Base-by-base conservation (phyloP, 2,329 filamentous ascomycete species). In the Periconia sp. region DNA sequence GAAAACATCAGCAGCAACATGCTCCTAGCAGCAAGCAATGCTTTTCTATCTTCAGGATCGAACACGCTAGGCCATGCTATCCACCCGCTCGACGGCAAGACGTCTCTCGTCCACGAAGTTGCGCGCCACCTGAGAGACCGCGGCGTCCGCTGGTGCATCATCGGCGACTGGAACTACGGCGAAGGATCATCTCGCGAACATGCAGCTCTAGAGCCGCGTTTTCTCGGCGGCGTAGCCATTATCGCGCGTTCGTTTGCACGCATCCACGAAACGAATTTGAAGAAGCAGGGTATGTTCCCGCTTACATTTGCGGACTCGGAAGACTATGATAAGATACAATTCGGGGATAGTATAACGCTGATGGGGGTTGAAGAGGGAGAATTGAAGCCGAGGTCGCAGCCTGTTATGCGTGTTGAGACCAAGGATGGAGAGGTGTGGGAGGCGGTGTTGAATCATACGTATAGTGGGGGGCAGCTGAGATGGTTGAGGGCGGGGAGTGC, bases 1-100 rank as follows among this genome's bases (percentile, higher is more conserved):
- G 68, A 70, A 24, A 71, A 71, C 28, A 72, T 72, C 36, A 63
- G 58, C 47, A 63, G 70, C 49, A 71, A 71, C 46, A 59, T 67
- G 41, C 60, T 71, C 6, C 56, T 66, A 19, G 70, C 54, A 13
- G 70, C 51, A 5, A 13, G 40, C 8, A 72, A 70, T 36, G 60
- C 51, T 11, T 64, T 67, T 39, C 43, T 69, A 1, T 54, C 39
- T 4, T 31, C 57, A 0, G 42, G 55, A 17, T 48, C 52, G 2
- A 13, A 52, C 5, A 59, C 44, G 40, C 54, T 58, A n/a, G 68
- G 61, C 15, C 62, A 60, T 33, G 59, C 63, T 2, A 37, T 48
- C 10, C 54, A 68, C 25, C 58, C 58, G 1, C 15, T 49, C 13
- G 19, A 43, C 2, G 47, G 45, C 5, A 37, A 44, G 11, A 33